A percentile compares a stretch with the other conserved stretches of the same genome.
Conservation (phyloP, 192 early-diverging fungal species). For the Mortierella claussenii region DNA sequence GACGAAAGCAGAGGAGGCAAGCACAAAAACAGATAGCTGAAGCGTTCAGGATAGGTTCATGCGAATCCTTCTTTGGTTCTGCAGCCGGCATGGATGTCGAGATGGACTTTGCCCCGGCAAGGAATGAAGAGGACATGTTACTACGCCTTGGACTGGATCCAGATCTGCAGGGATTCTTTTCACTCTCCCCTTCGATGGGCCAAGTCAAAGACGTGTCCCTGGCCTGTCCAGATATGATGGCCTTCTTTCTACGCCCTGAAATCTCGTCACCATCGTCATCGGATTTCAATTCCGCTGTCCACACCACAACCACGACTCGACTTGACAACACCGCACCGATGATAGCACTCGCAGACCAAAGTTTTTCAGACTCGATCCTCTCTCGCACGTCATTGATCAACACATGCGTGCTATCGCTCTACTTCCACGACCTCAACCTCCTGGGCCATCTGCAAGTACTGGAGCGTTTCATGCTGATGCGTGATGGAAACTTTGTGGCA, state of each 20-base stretch:
- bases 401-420: conserved; percentile 57
- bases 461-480: conserved; percentile 54
- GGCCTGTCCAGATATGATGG: conserved; percentile 27
- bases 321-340: conserved; percentile 43
- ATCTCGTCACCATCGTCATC: background rate
- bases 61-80: background rate
- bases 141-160: conserved; percentile 11
- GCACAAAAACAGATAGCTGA: background rate
- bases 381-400: conserved; percentile 47
- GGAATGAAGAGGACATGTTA: background rate
- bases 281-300: background rate
- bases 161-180: conserved; percentile 25
- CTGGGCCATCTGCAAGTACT: conserved; percentile 54
- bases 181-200: conserved; percentile 7
- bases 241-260: conserved; percentile 8
- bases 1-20: background rate
- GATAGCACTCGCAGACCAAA: conserved; percentile 26
- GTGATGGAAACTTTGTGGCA: conserved; percentile 54
- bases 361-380: conserved; percentile 39
- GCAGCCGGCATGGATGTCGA: background rate
- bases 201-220: conserved; percentile 13
- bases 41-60: too few relatives aligned
- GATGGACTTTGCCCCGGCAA: background rate
- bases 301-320: background rate
- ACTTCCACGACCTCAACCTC: conserved; percentile 58